Evolutionary conservation across 2,329 filamentous ascomycete species (phyloP), one percentile per base, ranked within the genome.

Genomic region (Aureobasidium sp.): DNA sequence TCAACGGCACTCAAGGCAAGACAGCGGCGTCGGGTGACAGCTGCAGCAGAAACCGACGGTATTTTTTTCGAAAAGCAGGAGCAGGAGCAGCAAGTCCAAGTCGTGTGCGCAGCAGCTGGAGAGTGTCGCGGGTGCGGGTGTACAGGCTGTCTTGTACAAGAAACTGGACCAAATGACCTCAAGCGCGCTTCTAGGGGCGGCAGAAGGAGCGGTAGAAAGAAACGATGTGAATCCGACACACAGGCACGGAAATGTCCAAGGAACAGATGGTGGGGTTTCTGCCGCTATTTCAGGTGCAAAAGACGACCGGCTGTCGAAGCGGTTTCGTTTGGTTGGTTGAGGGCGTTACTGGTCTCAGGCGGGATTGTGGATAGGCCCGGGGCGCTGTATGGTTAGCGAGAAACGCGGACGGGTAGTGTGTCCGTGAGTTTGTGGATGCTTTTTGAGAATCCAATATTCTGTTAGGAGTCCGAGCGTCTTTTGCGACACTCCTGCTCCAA

Each of bases 161-260:
- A 56, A 41, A 25, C 41, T 9, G 31, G 41, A 60, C 44, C 25
- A 41, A 56, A 62, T 62, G 60, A 62, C 60, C 60, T 62, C 60
- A 62, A 62, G 60, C 60, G 60, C 49, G 60, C 60, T 62, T 62
- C 60, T 62, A 62, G 60, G 49, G 60, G 60, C 60, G 60, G 60
- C 60, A 62, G 60, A 62, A 62, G 59, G 60, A 62, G 60, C 60
- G 60, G 60, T 53, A 62, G 60, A 62, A 62, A 62, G 60, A 62
- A 51, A 62, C 60, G 60, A 62, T 62, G 60, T 53, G 57, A 62
- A 55, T 62, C 60, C 60, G 60, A 62, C 25, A 62, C 60, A 62
- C 36, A 53, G 60, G 60, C 48, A 62, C 60, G 60, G 60, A 62
- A 53, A 62, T 55, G 60, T 62, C 60, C 60, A 62, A 62, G 60